These are phyloP conservation scores for Pythium aphanidermatum DNA, from an alignment of 352 stramenopile genomes.

Conservation along the genomic window DNA sequence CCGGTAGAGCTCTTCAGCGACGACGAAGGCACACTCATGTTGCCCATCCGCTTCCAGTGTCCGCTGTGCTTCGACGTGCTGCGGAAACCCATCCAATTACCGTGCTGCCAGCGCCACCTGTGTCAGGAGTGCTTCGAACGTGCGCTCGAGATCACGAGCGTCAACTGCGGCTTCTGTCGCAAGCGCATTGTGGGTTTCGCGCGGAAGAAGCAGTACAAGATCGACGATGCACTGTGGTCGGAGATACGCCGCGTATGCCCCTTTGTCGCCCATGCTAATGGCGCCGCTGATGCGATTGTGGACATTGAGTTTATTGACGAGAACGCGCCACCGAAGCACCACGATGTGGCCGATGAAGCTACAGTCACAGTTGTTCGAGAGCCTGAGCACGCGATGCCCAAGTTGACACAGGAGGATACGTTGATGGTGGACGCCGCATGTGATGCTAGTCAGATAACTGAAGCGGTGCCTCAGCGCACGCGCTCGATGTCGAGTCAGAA, in stretches of 20 bases:
- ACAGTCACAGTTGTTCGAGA: conserved; percentile 4
- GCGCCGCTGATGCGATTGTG: conserved; percentile 17
- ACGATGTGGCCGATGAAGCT: conserved; percentile 6
- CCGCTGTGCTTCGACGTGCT: conserved; percentile 76
- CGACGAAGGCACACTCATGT: conserved; percentile 19
- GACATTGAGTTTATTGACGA: conserved; percentile 23
- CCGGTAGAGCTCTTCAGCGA: conserved; percentile 10
- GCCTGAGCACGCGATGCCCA: background rate
- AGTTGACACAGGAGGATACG: background rate
- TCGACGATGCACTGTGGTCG: conserved; percentile 55
- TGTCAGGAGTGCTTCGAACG: conserved; percentile 73
- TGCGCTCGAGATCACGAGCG: conserved; percentile 61
- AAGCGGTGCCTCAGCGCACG: background rate
- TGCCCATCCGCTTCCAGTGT: conserved; percentile 68
- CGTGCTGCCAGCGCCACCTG: conserved; percentile 65
- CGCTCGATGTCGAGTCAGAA: background rate
- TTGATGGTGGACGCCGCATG: background rate
- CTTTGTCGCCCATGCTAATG: conserved; percentile 22
- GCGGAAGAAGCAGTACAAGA: conserved; percentile 64
- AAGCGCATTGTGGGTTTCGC: conserved; percentile 71
- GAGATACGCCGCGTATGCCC: conserved; percentile 45
- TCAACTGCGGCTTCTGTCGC: conserved; percentile 76
- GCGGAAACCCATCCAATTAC: conserved; percentile 53
- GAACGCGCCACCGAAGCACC: conserved; percentile 6
- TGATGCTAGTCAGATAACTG: background rate